Conservation (phyloP, 2,329 filamentous ascomycete species). For the Acrocalymma vagum region DNA sequence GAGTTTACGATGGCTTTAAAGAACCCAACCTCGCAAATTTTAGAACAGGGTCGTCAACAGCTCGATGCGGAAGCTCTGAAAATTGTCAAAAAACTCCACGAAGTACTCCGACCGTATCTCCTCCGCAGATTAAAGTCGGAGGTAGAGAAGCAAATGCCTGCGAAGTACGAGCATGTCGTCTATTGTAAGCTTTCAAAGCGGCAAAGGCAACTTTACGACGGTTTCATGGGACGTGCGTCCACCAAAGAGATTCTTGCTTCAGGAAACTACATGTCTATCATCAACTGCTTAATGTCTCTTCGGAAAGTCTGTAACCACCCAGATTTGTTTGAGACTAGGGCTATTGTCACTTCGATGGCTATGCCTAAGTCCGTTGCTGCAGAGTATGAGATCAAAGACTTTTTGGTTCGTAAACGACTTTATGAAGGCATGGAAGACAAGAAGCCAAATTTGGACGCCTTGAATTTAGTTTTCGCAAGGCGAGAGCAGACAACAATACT, state of each 20-base stretch:
- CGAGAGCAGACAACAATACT: slow-evolving; percentile 71
- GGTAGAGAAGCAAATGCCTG: slow-evolving; percentile 99
- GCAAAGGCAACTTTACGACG: slow-evolving; percentile 94
- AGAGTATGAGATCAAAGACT: slow-evolving; percentile 77
- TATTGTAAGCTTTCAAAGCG: slow-evolving; percentile 95
- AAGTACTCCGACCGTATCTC: slow-evolving; percentile 90
- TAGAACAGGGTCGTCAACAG: slow-evolving; percentile 91
- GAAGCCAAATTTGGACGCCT: slow-evolving; percentile 75
- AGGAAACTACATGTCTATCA: slow-evolving; percentile 96
- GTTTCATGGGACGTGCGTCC: slow-evolving; percentile 89
- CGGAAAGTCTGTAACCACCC: slow-evolving; percentile 99
- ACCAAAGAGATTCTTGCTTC: slow-evolving; percentile 88
- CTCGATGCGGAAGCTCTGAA: slow-evolving; percentile 94
- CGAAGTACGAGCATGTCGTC: slow-evolving; percentile 96
- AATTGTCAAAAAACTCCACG: slow-evolving; percentile 92
- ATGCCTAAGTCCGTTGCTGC: slow-evolving; percentile 82
- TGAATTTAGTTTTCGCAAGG: slow-evolving; percentile 79
- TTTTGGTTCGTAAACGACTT: slow-evolving; percentile 72
- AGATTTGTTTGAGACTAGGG: slow-evolving; percentile 93
- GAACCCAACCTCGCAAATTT: slow-evolving; percentile 92
- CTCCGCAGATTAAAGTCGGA: slow-evolving; percentile 92
- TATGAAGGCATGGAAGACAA: slow-evolving; percentile 69
- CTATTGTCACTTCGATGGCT: slow-evolving; percentile 95
- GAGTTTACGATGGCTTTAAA: slow-evolving; percentile 98
- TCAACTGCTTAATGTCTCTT: slow-evolving; percentile 97